Evolutionary conservation across 352 stramenopile species (phyloP).

Genomic region (Blastocystis sp.): DNA sequence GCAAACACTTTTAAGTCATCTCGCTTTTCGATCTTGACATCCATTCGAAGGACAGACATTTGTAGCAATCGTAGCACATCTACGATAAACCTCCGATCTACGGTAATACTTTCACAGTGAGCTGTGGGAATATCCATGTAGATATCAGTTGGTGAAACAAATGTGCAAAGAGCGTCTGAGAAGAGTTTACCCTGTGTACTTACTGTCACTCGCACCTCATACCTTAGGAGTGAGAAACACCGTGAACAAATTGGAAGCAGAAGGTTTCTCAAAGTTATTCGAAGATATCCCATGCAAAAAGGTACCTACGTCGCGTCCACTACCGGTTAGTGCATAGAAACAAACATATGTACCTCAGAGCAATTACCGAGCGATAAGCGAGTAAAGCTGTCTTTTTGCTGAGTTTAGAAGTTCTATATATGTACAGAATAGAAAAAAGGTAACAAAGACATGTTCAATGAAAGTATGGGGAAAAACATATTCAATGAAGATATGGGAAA

Average conservation of each 20-base stretch:
- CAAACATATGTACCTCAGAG: background rate
- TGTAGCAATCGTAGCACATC: constrained; percentile 20
- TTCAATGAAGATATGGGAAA: background rate
- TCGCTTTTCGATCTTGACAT: background rate
- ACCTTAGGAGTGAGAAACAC: constrained; percentile 43
- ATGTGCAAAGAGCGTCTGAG: background rate
- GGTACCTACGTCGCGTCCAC: background rate
- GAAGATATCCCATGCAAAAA: constrained; percentile 44
- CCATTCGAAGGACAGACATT: background rate
- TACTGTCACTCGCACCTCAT: background rate
- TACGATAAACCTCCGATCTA: background rate
- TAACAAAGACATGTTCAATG: background rate
- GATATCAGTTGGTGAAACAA: background rate
- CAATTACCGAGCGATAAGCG: constrained; percentile 30
- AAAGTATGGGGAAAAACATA: background rate
- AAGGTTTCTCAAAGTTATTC: constrained; percentile 22
- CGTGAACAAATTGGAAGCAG: background rate
- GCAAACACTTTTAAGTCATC: background rate
- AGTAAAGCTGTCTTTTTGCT: background rate
- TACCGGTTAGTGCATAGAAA: background rate
- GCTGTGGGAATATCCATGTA: constrained; percentile 18
- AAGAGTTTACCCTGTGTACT: constrained; percentile 27
- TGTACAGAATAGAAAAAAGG: background rate
- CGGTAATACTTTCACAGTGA: background rate
- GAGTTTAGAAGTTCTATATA: background rate